phyloP scores from a whole-genome alignment of 2,329 filamentous ascomycete genomes.

The Apiospora arundinis region DNA sequence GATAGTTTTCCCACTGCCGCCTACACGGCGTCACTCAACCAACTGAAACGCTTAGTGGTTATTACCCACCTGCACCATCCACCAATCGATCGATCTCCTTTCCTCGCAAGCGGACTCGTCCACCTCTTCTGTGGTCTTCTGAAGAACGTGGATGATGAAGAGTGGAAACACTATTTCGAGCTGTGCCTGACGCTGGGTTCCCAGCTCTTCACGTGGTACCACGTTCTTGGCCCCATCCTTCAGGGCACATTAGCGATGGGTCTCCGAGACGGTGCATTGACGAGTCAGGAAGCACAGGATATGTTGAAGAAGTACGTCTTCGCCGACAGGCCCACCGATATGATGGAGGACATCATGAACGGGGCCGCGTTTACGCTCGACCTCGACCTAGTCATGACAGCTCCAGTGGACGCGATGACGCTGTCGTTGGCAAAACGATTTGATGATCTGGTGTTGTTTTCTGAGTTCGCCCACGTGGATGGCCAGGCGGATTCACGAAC shows the following conservation, averaged over 20 bases:
- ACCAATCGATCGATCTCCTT: conserved; percentile 1
- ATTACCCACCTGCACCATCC: conserved; percentile 3
- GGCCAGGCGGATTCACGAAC: neutral
- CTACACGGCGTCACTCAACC: conserved; percentile 18
- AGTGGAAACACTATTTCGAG: conserved; percentile 16
- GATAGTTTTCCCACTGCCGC: neutral
- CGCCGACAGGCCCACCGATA: neutral
- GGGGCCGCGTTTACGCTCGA: conserved; percentile 14
- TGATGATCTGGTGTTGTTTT: conserved; percentile 15
- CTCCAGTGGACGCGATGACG: neutral
- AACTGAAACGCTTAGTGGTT: conserved; percentile 15
- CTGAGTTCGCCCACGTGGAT: conserved; percentile 6
- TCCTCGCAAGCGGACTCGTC: neutral
- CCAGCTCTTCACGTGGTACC: neutral
- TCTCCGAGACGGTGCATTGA: neutral
- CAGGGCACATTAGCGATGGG: conserved; percentile 12
- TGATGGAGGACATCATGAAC: neutral
- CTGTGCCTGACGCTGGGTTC: neutral
- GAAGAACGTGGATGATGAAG: neutral
- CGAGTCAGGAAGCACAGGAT: conserved; percentile 5
- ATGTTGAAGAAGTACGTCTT: neutral
- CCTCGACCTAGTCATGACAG: conserved; percentile 19
- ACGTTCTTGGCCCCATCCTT: neutral
- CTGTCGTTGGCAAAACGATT: neutral
- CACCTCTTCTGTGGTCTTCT: neutral